Evolutionary conservation across 2,329 filamentous ascomycete genomes (phyloP), one percentile per base, ranked within the genome.

Genomic region (Monascus ruber): DNA sequence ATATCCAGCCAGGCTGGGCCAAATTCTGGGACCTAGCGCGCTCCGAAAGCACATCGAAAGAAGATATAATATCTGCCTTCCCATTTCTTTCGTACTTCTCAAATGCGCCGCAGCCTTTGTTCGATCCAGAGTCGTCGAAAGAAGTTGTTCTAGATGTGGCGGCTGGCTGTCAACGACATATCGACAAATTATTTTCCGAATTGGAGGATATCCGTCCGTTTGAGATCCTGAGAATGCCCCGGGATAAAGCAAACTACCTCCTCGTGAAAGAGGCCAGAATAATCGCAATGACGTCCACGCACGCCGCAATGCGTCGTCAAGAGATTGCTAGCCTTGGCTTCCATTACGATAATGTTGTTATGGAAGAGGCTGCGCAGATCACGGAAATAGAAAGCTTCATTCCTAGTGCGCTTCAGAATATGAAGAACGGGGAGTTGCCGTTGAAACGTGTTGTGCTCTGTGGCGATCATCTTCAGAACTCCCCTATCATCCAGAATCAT

Each of bases 291-390:
- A 98, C 91, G 11, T 93, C 88, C 4, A 98, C 93, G 0, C 91
- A 98, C 61, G 93, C 91, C 4, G 91, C 91, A 1, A 98, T 98
- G 74, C 79, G 87, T 44, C 74, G 89, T 46, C 79, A 85, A 46
- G 89, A 96, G 53, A 96, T 98, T 51, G 83, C 86, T 1, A 74
- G 77, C 10, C 73, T 96, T n/a, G 88, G 88, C 10, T 98, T 98
- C 64, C 85, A 86, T 50, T 98, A 98, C 54, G 88, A 96, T 68
- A 98, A 94, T 47, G 83, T 98, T 8, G 74, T 98, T 38, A 95
- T 98, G 84, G 91, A 98, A 67, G 91, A 98, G 71, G 89, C 91
- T 4, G 91, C 91, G 8, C 91, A 98, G 57, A 89, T 98, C 55
- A 98, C 89, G 0, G 91, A 98, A 61, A 84, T 95, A 34, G 91